Conservation (phyloP, 2,329 filamentous ascomycete species). For the Cercospora nicotianae region DNA sequence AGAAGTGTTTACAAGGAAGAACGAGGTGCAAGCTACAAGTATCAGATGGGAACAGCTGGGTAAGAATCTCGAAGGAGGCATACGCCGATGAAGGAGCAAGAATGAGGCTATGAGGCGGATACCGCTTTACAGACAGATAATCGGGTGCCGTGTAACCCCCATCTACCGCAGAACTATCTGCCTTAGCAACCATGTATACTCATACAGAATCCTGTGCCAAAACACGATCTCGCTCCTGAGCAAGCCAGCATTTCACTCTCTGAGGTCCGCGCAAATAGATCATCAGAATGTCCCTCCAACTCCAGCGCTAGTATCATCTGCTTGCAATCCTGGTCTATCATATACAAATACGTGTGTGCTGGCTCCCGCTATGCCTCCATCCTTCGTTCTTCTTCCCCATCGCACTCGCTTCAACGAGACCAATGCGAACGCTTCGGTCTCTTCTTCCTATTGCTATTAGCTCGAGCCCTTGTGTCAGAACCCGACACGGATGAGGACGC, state of each 20-base stretch:
- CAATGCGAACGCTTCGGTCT: constrained; percentile 17
- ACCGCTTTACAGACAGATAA: not conserved
- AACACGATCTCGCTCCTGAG: not conserved
- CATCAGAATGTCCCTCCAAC: not conserved
- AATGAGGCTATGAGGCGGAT: not conserved
- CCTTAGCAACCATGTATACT: not conserved
- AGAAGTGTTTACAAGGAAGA: not conserved
- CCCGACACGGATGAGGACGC: not conserved
- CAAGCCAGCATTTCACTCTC: not conserved
- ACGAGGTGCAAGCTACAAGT: not conserved
- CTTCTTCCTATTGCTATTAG: constrained; percentile 16
- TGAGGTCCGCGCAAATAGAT: not conserved
- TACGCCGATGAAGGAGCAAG: no score
- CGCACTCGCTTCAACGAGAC: constrained; percentile 9
- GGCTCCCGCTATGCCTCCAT: not conserved
- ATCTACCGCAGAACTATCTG: not conserved
- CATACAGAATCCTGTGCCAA: not conserved
- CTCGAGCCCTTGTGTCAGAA: not conserved
- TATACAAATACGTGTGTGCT: not conserved
- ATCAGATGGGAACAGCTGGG: not conserved
- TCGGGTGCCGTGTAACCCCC: not conserved
- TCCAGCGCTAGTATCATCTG: constrained; percentile 2
- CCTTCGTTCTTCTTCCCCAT: not conserved
- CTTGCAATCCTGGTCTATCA: not conserved
- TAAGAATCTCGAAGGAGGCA: not conserved